phyloP scores from a whole-genome alignment of 345 rosid genomes.

The Lepidium aucheri region DNA sequence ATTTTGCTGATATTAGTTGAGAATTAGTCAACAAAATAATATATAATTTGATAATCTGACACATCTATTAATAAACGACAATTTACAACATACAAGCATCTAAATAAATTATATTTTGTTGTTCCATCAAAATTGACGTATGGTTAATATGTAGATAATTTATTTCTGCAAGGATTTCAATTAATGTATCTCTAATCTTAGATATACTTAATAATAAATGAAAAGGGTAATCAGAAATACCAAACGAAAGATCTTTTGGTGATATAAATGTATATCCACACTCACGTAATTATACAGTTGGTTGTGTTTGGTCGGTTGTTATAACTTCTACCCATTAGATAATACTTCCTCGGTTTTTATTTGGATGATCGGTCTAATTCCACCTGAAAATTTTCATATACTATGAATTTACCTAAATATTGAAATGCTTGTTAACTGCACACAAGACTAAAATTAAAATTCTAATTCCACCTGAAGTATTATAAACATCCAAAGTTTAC shows the following conservation, averaged over 20 bases:
- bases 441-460: no score
- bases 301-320: slow-evolving; percentile 25
- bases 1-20: slow-evolving; percentile 4
- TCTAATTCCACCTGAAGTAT: no score
- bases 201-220: no score
- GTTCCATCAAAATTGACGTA: not conserved
- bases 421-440: no score
- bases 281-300: slow-evolving; percentile 12
- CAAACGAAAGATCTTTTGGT: slow-evolving; percentile 5
- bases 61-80: not conserved
- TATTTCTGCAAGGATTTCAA: not conserved
- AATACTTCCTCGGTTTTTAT: no score
- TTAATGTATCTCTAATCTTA: not conserved
- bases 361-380: no score
- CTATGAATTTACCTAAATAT: no score
- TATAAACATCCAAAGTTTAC: no score
- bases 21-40: not conserved
- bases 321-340: slow-evolving; percentile 20
- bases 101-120: not conserved
- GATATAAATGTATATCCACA: slow-evolving; percentile 1
- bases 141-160: not conserved
- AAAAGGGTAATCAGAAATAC: not conserved
- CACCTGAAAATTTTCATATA: no score
- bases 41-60: not conserved
- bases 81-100: not conserved